phyloP scores from a whole-genome alignment of 176 grass and related monocot species.

The Eleusine indica region DNA sequence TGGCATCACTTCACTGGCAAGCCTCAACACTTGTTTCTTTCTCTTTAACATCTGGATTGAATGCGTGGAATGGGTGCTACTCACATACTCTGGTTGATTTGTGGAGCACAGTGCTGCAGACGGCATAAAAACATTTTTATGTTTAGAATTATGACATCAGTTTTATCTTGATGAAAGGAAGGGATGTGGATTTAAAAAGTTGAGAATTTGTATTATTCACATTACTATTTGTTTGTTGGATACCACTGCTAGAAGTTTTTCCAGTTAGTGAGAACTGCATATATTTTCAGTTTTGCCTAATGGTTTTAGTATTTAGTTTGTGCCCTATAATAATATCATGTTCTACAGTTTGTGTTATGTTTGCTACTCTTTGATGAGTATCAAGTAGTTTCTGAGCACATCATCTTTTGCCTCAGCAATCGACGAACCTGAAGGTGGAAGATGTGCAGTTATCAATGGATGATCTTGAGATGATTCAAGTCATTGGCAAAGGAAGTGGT shows the following conservation, averaged over 20 bases:
- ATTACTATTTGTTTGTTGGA: conserved; percentile 9
- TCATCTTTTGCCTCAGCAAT: conserved; percentile 29
- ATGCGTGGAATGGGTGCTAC: background rate
- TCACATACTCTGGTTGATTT: background rate
- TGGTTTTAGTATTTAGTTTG: conserved; percentile 8
- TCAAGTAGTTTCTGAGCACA: conserved; percentile 23
- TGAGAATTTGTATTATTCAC: background rate
- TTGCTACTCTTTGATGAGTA: conserved; percentile 6
- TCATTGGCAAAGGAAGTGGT: conserved; percentile 96
- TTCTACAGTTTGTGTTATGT: conserved; percentile 22
- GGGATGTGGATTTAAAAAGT: background rate
- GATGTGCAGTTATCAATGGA: conserved; percentile 80
- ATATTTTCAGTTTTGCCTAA: background rate
- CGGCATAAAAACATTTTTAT: background rate
- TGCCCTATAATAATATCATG: background rate
- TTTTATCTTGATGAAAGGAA: background rate
- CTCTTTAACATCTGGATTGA: background rate
- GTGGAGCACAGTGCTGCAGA: background rate
- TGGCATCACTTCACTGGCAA: background rate
- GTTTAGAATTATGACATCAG: background rate
- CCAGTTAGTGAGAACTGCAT: background rate
- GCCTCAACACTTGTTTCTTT: background rate
- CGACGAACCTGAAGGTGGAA: conserved; percentile 65
- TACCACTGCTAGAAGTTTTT: background rate
- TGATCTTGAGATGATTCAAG: conserved; percentile 91